Percentiles rank a stretch among this genome's conserved stretches.
phyloP scores from a whole-genome alignment of 1,284 basidiomycete species.

The Pseudozyma sp. region DNA sequence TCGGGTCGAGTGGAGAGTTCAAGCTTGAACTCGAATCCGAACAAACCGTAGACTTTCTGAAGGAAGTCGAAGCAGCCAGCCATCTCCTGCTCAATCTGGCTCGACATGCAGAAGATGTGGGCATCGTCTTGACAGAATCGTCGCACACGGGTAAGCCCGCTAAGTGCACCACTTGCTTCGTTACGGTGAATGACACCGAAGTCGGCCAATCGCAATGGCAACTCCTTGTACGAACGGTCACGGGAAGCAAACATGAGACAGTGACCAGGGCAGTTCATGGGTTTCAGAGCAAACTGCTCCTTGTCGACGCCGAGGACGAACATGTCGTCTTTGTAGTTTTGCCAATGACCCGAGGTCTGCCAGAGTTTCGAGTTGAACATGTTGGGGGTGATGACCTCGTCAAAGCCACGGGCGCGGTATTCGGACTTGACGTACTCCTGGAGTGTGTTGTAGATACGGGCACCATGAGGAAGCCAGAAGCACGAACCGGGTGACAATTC shows the following conservation, averaged over 20 bases:
- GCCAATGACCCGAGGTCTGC: slow-evolving; percentile 98
- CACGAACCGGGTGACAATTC: slow-evolving; percentile 93
- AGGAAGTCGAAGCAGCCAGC: slow-evolving; percentile 91
- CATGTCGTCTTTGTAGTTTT: slow-evolving; percentile 91
- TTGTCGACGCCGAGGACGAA: slow-evolving; percentile 94
- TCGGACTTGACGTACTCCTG: slow-evolving; percentile 79
- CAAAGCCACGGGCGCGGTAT: slow-evolving; percentile 72
- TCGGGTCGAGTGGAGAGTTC: slow-evolving; percentile 96
- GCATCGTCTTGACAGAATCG: slow-evolving; percentile 98
- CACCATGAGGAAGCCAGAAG: slow-evolving; percentile 97
- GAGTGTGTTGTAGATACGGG: slow-evolving; percentile 95
- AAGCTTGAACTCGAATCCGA: slow-evolving; percentile 95
- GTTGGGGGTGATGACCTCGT: slow-evolving; percentile 89
- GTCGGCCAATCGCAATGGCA: slow-evolving; percentile 96
- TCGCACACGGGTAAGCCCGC: slow-evolving; percentile 91
- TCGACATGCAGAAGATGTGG: slow-evolving; percentile 96
- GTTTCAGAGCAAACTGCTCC: slow-evolving; percentile 78
- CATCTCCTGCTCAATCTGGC: slow-evolving; percentile 90
- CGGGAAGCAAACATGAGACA: slow-evolving; percentile 94
- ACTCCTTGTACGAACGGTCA: slow-evolving; percentile 93
- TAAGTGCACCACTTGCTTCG: slow-evolving; percentile 93
- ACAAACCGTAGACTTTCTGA: slow-evolving; percentile 87
- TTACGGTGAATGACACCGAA: slow-evolving; percentile 98
- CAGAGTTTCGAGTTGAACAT: slow-evolving; percentile 97
- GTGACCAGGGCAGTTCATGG: slow-evolving; percentile 99